Evolutionary conservation across 306 rosid species (phyloP), one percentile per base, ranked within the genome.

Genomic region (Lathyrus sativus): DNA sequence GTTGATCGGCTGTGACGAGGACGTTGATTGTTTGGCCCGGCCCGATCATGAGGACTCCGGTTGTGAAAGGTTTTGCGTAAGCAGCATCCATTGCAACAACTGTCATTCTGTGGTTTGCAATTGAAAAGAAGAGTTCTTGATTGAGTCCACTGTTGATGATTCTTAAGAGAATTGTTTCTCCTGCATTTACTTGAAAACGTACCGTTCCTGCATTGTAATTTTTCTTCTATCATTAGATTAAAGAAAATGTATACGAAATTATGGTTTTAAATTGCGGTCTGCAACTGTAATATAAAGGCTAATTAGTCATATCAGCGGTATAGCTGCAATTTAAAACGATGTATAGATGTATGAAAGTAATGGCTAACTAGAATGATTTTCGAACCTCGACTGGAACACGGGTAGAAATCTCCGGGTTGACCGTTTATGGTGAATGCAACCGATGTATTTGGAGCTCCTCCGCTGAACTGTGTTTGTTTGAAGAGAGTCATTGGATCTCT

Each of bases 11-110:
- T 0, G 84, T 86, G 59, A 88, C 74, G 0, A 90, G 90, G 56
- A 85, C 91, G 63, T 93, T 81, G 49, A 90, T 88, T 14, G 98
- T 93, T 65, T 93, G 98, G 0, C 97, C 98, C 10, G 97, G 97
- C 60, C 82, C 91, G n/a, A 88, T 14, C 97, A 88, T 85, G 10
- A 93, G 55, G 35, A 93, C 89, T 41, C 62, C 57, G 1, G 98
- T 88, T 45, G 66, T 33, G 80, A 84, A 80, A 10, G 95, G 97
- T 76, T 78, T 93, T 67, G 88, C 72, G 67, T 93, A 93, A 17
- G 85, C 60, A 10, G 98, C 97, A 39, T 93, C 98, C 4, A 85
- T 87, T 8, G 62, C 81, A 38, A 93, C 97, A 17, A 93, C 95
- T 0, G 89, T 88, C 88, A 93, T 49, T 49, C 65, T 72, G 77